Evolutionary conservation across 257 asterid species (phyloP).

Genomic region (Ajuga chamaepitys): DNA sequence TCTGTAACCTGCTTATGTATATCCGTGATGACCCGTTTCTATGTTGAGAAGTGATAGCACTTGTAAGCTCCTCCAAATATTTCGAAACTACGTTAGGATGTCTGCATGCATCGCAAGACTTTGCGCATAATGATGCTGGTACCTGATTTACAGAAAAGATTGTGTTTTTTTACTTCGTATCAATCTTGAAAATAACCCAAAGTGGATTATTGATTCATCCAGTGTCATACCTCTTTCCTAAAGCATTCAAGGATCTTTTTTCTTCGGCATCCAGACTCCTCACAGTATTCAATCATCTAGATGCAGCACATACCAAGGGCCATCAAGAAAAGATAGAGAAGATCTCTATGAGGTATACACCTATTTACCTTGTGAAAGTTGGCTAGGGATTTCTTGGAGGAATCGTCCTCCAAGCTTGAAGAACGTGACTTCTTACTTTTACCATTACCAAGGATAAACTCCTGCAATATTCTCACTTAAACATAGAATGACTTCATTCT

Average conservation of each 20-base stretch:
- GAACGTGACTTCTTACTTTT: conserved; percentile 48
- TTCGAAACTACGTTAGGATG: conserved; percentile 63
- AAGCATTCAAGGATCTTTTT: conserved; percentile 86
- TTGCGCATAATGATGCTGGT: conserved; percentile 54
- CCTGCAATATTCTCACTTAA: conserved; percentile 37
- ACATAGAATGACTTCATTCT: conserved; percentile 4
- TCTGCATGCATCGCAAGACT: conserved; percentile 86
- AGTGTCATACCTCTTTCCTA: conserved; percentile 67
- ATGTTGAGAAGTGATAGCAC: conserved; percentile 34
- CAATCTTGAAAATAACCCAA: conserved; percentile 13
- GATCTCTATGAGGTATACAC: not conserved
- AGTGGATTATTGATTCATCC: not conserved
- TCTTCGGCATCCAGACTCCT: conserved; percentile 80
- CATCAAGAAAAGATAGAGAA: conserved; percentile 10
- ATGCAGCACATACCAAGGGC: conserved; percentile 18
- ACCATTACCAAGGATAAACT: conserved; percentile 66
- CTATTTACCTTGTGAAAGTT: conserved; percentile 59
- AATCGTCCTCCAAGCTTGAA: conserved; percentile 47
- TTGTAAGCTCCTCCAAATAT: conserved; percentile 63
- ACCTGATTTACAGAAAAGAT: conserved; percentile 50
- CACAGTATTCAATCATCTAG: conserved; percentile 88
- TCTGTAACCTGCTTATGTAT: conserved; percentile 67
- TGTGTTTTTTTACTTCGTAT: conserved; percentile 4
- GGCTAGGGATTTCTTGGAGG: conserved; percentile 61
- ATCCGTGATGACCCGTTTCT: conserved; percentile 62